A percentile compares a stretch with the other conserved stretches of the same genome.
Evolutionary conservation across 2,329 filamentous ascomycete genomes (phyloP).

Genomic region (Colletotrichum acutatum): DNA sequence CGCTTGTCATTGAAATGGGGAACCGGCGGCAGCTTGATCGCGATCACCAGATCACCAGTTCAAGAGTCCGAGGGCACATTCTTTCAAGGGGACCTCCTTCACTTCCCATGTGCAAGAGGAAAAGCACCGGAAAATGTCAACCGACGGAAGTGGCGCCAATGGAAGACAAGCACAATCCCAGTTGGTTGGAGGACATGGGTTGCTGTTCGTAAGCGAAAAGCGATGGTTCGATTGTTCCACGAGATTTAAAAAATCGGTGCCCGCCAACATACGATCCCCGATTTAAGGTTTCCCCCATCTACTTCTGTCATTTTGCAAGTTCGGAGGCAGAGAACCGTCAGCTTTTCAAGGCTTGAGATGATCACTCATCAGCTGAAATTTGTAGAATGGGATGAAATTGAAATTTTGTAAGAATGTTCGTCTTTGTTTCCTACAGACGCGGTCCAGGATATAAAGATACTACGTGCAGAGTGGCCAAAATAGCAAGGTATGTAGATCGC

Average conservation of each 20-base stretch:
- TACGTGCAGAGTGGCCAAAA: neutral
- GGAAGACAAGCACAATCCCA: neutral
- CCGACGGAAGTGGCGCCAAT: neutral
- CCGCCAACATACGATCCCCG: neutral
- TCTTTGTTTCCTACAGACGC: conserved; percentile 25
- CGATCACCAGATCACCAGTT: neutral
- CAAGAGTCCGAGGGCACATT: neutral
- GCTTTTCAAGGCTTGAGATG: neutral
- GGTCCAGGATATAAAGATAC: conserved; percentile 7
- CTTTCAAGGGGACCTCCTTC: neutral
- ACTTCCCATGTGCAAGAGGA: neutral
- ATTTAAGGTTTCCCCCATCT: neutral
- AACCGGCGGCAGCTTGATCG: neutral
- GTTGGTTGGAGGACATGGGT: neutral
- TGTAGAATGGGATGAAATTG: neutral
- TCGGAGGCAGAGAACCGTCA: neutral
- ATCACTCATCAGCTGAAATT: neutral
- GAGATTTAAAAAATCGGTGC: neutral
- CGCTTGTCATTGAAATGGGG: neutral
- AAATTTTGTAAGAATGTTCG: neutral
- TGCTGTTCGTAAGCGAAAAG: neutral
- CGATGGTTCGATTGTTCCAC: neutral
- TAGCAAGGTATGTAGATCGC: conserved; percentile 31
- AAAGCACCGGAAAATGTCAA: neutral
- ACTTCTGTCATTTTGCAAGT: neutral